Base-by-base conservation (phyloP, 2,329 filamentous ascomycete species). In the Phyllosticta citriasiana region DNA sequence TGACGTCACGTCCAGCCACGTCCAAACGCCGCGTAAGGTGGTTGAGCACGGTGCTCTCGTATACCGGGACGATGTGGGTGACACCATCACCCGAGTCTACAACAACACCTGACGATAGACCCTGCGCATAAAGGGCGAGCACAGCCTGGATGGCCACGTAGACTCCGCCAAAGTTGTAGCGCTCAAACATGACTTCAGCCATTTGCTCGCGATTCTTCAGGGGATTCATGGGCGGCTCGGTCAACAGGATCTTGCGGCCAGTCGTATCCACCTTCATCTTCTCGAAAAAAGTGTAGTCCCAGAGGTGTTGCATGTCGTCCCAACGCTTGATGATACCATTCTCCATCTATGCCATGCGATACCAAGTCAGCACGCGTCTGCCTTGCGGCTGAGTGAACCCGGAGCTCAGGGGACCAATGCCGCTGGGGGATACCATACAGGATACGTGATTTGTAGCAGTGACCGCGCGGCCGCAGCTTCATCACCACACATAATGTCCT, bases 401-500 rank as follows among this genome's bases (percentile, higher is more conserved):
- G 24, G 53, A 25, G 24, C 50, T 60, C 53, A 60, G 59, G 59
- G 53, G 59, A 57, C 30, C n/a, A 40, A 30, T 50, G 40, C 57
- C 57, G 55, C 59, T 57, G 33, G 58, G 33, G 61, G 65, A 63
- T 63, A 62, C 22, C 82, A 68, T 83, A 88, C 85, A 68, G 94
- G 94, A 75, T 99, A 99, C 76, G 88, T 96, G 73, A 99, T 95
- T 77, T 99, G 94, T 64, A 99, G 86, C 91, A 97, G 96, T 65
- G 89, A 96, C 71, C 94, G 87, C 67, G 94, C 93, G 59, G 91
- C 91, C 16, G 94, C 92, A 57, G 94, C 94, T 79, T 99, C 93
- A 79, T 99, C 94, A 74, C 94, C 94, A 78, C 93, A 97, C 94
- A 99, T 99, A 74, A 99, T 97, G 79, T 99, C 94, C 83, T 97